A percentile compares a stretch with the other conserved stretches of the same genome.
phyloP scores from a whole-genome alignment of 148 eudicot species.

The Chenopodium suecicum region DNA sequence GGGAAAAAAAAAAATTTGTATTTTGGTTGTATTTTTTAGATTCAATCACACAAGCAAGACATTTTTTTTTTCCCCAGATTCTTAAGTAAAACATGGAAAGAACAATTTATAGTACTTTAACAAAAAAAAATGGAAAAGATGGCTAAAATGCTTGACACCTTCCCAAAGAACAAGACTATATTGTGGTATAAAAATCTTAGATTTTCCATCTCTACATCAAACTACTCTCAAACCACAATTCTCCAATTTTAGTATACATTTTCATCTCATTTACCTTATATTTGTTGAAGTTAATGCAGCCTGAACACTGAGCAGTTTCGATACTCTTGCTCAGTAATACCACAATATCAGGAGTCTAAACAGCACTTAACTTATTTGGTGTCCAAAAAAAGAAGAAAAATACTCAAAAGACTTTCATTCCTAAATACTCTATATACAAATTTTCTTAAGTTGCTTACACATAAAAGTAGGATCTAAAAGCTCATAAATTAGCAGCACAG shows the following conservation, averaged over 20 bases:
- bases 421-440: no score
- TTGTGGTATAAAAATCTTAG: background rate
- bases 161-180: no score
- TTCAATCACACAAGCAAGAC: background rate
- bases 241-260: background rate
- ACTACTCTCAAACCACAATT: background rate
- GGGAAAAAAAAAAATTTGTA: background rate
- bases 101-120: background rate
- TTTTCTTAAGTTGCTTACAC: no score
- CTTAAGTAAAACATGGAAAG: background rate
- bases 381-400: background rate
- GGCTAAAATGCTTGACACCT: no score
- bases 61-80: background rate
- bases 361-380: background rate
- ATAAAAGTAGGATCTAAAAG: background rate
- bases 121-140: background rate
- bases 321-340: background rate
- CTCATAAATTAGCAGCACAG: background rate
- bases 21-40: background rate
- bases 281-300: background rate
- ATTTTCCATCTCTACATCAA: background rate
- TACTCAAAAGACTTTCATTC: background rate
- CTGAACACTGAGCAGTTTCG: background rate
- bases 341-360: background rate
- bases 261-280: background rate